Evolutionary conservation across 2,329 filamentous ascomycete species (phyloP), one percentile per base, ranked within the genome.

Genomic region (Colletotrichum sp.): DNA sequence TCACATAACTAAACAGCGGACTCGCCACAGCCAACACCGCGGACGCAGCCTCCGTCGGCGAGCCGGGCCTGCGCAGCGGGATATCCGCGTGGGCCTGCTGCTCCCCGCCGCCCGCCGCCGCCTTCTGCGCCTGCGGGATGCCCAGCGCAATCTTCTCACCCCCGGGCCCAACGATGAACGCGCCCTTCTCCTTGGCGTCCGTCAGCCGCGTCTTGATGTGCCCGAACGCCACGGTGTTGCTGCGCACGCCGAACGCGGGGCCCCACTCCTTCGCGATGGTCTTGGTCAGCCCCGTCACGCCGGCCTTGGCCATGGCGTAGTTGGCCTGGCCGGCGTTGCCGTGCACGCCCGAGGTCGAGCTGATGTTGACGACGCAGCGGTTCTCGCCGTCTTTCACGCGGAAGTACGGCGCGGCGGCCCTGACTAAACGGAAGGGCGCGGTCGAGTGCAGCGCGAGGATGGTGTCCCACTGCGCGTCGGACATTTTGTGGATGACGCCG

Each of bases 311-410:
- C 64, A 96, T 88, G 44, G 94, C 91, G 85, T 98, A 98, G 89
- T 98, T 98, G 80, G 94, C 92, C 88, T 98, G 95, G n/a, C 95
- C 95, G 9, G 95, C 94, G 82, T 98, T 98, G 71, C 96, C 96
- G 84, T 98, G 92, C 15, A 97, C 88, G 69, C 96, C 95, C 36
- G 92, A 95, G 2, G 95, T 98, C 69, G 92, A 95, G 71, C 92
- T 94, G 83, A 98, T 95, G 84, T 97, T 98, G 87, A 98, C 91
- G 80, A 98, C 92, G 83, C 91, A 93, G 72, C 96, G 91, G 7
- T 93, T 91, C 83, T 94, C 94, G 81, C 94, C 93, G 84, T 98
- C 96, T 79, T 93, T 94, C 78, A 98, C 94, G 55, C 96, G 93
- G 89, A 98, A 98, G 85, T 95, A 98, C 26, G 95, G 95, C 0